phyloP scores from a whole-genome alignment of 768 basidiomycete species.

The Omphalotus guepiniiformis region DNA sequence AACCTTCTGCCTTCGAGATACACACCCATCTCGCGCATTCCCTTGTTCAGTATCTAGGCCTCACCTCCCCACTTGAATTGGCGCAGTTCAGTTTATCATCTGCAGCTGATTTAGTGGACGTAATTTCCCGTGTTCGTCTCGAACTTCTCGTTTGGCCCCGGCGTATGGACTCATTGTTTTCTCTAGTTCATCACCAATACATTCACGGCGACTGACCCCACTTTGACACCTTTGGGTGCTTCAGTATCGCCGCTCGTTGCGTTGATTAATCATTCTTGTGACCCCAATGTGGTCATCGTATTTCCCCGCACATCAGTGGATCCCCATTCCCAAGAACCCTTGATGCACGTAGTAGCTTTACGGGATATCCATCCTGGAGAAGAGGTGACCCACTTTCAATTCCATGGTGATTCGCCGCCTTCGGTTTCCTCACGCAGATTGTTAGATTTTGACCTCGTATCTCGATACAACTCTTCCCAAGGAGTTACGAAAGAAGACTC shows the following conservation, averaged over 20 bases:
- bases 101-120: slow-evolving; percentile 59
- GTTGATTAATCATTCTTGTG: slow-evolving; percentile 84
- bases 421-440: background rate
- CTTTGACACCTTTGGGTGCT: slow-evolving; percentile 77
- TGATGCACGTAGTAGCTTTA: slow-evolving; percentile 72
- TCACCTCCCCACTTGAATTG: slow-evolving; percentile 56
- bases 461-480: slow-evolving; percentile 78
- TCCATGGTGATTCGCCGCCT: background rate
- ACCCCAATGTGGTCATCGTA: slow-evolving; percentile 87
- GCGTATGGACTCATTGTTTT: slow-evolving; percentile 6
- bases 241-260: slow-evolving; percentile 80
- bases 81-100: slow-evolving; percentile 51
- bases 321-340: slow-evolving; percentile 41
- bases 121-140: slow-evolving; percentile 63
- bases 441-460: slow-evolving; percentile 76
- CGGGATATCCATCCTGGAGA: slow-evolving; percentile 58
- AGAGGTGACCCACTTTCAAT: slow-evolving; percentile 47
- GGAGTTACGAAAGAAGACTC: slow-evolving; percentile 44
- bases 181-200: slow-evolving; percentile 87
- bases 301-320: slow-evolving; percentile 59
- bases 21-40: slow-evolving; percentile 72
- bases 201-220: slow-evolving; percentile 76
- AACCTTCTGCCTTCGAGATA: slow-evolving; percentile 44
- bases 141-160: background rate
- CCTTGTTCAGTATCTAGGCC: slow-evolving; percentile 64